Evolutionary conservation across 257 asterid species (phyloP), one percentile per base, ranked within the genome.

Genomic region (Nemophila menziesii): DNA sequence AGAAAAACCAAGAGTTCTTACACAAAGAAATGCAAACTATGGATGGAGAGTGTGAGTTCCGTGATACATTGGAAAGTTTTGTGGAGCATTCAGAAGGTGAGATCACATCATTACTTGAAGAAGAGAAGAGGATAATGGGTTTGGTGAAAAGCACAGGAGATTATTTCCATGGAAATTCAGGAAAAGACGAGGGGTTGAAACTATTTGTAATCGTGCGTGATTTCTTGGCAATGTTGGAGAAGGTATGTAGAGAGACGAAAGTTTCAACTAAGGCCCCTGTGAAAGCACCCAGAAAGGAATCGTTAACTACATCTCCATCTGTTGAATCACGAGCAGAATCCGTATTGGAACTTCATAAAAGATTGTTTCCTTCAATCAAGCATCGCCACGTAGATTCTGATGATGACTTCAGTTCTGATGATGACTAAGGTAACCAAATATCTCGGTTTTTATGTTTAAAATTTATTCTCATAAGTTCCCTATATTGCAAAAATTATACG

Each of bases 131-230:
- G 63, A 70, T 86, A 43, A 74, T 69, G 92, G 74, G 44, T 47
- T 41, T 79, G 60, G 92, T 79, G 43, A 79, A 63, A 75, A 72
- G 74, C 65, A 82, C 92, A 0, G 94, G 92, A 39, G 97, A 86
- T 52, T 86, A 86, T 60, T 86, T 86, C 63, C 82, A 86, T 11
- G 97, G 94, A 18, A 71, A 67, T 52, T 62, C 87, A 2, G 83
- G 78, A 33, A 70, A 56, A 57, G 92, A 79, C 3, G 97, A 86
- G 57, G 83, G 79, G 10, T 49, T 59, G 17, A 86, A 69, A 44
- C 72, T 79, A 19, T 86, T 86, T 51, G 74, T 57, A 8, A 57
- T 86, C 11, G 86, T 82, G 13, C 85, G 93, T 2, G 93, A 82
- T 50, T 86, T 86, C 79, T 64, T 82, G 39, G 4, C 56, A 33